Base-by-base conservation (phyloP, 148 eudicot species). In the Limonium bicolor region DNA sequence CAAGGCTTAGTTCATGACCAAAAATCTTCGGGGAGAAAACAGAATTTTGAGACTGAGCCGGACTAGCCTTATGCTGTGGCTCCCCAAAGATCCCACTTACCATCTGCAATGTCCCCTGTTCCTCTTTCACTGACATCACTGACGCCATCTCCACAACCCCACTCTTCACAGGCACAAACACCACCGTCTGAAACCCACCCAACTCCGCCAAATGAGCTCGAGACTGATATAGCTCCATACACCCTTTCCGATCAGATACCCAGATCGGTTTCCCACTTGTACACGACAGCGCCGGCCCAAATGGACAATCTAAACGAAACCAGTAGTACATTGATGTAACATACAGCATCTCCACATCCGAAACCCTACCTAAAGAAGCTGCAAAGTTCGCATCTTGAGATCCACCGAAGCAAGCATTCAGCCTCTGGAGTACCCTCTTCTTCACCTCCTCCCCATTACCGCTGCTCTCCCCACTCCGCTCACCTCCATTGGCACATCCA, bases 121-220 rank as follows among this genome's bases (percentile, higher is more conserved):
- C 95, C 69, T 90, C 95, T 27, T 66, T 41, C 13, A 90, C 60
- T 2, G 70, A 56, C 31, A 70, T 78, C 11, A 66, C 64, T 0
- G 97, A 90, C 34, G 82, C 97, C 48, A 90, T 48, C 66, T 90
- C 97, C 39, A 90, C 60, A 14, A 90, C 86, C 3, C 97, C 97
- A 1, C 67, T 54, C 57, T 90, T 90, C 25, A 76, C 46, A 0
- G 97, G 97, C 43, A 90, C 60, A 42, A 90, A 81, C 46, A 66
- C 95, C 20, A 80, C 69, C 0, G 97, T 84, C 48, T 73, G 61
- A 35, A 90, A 54, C 50, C 62, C 27, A 46, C 85, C 87, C 21
- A 54, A 39, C 25, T 63, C 66, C 0, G 95, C 93, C 46, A 90
- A 54, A 56, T 65, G 60, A 4, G 86, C 71, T 24, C 97, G 75